Conservation (phyloP, 2,329 filamentous ascomycete species). For the Ambrosiella xylebori region DNA sequence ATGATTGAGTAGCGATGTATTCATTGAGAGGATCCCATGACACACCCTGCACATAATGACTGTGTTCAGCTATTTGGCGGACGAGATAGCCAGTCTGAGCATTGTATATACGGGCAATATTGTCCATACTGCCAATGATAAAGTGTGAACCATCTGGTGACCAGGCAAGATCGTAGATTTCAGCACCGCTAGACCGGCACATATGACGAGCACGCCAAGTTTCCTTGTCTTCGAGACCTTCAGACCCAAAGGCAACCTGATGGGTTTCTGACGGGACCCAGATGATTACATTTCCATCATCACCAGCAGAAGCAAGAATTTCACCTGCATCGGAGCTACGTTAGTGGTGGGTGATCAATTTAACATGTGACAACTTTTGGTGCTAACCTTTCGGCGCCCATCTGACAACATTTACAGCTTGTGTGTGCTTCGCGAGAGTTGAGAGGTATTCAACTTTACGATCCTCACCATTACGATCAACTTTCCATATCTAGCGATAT, state of each 20-base stretch:
- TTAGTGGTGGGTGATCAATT: not conserved
- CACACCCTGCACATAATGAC: slow-evolving; percentile 95
- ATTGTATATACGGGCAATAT: slow-evolving; percentile 93
- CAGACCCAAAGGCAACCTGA: slow-evolving; percentile 57
- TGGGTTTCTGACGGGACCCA: slow-evolving; percentile 81
- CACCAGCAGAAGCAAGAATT: slow-evolving; percentile 81
- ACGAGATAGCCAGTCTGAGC: slow-evolving; percentile 62
- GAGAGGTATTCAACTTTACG: slow-evolving; percentile 82
- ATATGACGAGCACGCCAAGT: slow-evolving; percentile 95
- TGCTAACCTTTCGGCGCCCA: slow-evolving; percentile 67
- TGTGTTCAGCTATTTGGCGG: slow-evolving; percentile 90
- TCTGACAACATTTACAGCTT: slow-evolving; percentile 93
- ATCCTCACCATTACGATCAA: slow-evolving; percentile 71
- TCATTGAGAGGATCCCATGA: slow-evolving; percentile 97
- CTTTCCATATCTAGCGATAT: slow-evolving; percentile 54
- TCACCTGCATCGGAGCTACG: slow-evolving; percentile 44
- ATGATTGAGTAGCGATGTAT: slow-evolving; percentile 95
- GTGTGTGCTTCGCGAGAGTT: slow-evolving; percentile 82
- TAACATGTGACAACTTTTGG: not conserved
- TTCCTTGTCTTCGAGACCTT: slow-evolving; percentile 82
- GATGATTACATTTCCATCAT: slow-evolving; percentile 90
- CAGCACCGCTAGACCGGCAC: slow-evolving; percentile 85
- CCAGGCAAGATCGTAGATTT: slow-evolving; percentile 98
- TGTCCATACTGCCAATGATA: slow-evolving; percentile 99
- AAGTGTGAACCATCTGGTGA: slow-evolving; percentile 93